Base-by-base conservation (phyloP, 495 filamentous ascomycete genomes). In the Amorphotheca resinae region DNA sequence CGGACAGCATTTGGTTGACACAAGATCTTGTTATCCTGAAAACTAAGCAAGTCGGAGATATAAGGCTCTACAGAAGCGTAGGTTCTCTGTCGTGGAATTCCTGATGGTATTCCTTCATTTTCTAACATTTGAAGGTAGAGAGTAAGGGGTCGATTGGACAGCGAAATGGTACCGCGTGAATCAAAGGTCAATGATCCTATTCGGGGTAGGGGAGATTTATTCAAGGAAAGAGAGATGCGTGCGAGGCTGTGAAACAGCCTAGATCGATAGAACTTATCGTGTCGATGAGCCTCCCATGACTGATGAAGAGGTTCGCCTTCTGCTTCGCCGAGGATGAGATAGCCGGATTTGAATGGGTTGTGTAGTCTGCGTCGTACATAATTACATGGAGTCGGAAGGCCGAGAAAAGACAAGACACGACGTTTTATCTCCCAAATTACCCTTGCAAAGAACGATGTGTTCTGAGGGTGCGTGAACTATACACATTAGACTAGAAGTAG, bases 151-250 rank as follows among this genome's bases (percentile, higher is more conserved):
- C n/a, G n/a, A n/a, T n/a, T n/a, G 22, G 36, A 20, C 18, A 38
- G 18, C 7, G 36, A 20, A 6, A 22, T 22, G 14, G 22, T 8
- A 20, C 36, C 36, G 8, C 22, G 4, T 6, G 11, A 17, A 38
- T 38, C 18, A 22, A 38, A 5, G 3, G 36, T 38, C 18, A 38
- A 22, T 20, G 36, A 38, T 20, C 36, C 36, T 17, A 38, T 38
- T 8, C 11, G 11, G 7, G 36, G 15, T 4, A 38, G 22, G 18
- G 3, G 36, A 14, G 20, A 5, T 38, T 17, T 22, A 14, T 38
- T 38, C 26, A 30, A n/a, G 7, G 26, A 30, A 30, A 30, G 26
- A 30, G 26, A 30, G n/a, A 30, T 30, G 26, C 26, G n/a, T n/a
- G 26, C 26, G n/a, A 30, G 26, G 26, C n/a, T n/a, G n/a, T n/a